These are phyloP conservation scores for Gilbertella persicaria DNA, from an alignment of 371 early-diverging fungal genomes.

Conservation along the genomic window DNA sequence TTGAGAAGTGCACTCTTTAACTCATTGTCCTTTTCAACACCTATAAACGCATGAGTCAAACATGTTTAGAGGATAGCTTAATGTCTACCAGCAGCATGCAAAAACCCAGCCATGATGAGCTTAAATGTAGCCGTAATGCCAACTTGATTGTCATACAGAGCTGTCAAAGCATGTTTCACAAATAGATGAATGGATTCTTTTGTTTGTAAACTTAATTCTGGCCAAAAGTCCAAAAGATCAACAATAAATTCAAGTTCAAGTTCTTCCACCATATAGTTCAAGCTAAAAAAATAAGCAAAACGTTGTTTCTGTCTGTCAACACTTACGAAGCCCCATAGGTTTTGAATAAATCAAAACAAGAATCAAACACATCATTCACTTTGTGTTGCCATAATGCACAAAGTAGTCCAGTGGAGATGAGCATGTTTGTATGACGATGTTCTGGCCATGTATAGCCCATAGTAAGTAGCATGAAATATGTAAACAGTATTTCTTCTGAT, in stretches of 20 bases:
- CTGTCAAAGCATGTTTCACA: constrained; percentile 2
- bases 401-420: constrained; percentile 9
- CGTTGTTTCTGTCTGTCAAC: not conserved
- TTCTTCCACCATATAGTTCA: constrained; percentile 6
- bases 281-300: not conserved
- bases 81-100: constrained; percentile 21
- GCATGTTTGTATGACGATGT: constrained; percentile 3
- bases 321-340: constrained; percentile 32
- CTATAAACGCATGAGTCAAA: constrained; percentile 10
- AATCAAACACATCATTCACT: constrained; percentile 27
- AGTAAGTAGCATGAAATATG: constrained; percentile 36
- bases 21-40: constrained; percentile 25
- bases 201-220: constrained; percentile 13
- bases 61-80: not conserved
- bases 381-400: constrained; percentile 19
- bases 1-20: constrained; percentile 22
- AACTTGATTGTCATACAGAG: constrained; percentile 2
- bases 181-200: constrained; percentile 20
- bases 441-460: constrained; percentile 18
- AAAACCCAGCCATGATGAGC: constrained; percentile 8
- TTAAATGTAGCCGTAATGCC: not conserved
- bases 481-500: too few species aligned
- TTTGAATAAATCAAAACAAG: constrained; percentile 22
- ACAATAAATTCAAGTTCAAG: constrained; percentile 4
- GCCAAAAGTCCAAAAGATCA: constrained; percentile 28